A percentile compares a stretch with the other conserved stretches of the same genome.
Conservation (phyloP, 2,329 filamentous ascomycete genomes). For the Clonostachys solani region DNA sequence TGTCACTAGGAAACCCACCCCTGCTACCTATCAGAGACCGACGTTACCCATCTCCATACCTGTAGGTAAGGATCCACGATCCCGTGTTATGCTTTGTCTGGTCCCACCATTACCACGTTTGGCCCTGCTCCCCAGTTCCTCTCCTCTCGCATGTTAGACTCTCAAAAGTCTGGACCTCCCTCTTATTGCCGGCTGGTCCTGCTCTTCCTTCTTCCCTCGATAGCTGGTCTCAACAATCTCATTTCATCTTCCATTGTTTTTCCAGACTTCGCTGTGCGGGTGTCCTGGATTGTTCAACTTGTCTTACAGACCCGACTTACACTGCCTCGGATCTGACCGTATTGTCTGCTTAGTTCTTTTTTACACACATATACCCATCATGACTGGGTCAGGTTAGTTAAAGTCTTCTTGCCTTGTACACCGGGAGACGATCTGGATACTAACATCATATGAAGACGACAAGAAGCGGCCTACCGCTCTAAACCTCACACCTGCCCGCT, state of each 20-base stretch:
- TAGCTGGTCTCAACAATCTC: conserved; percentile 49
- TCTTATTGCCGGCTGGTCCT: conserved; percentile 30
- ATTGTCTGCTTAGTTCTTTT: conserved; percentile 5
- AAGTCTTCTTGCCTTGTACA: not conserved
- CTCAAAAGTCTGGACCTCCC: conserved; percentile 45
- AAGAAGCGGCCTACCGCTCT: conserved; percentile 54
- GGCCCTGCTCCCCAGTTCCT: no score
- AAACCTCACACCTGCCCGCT: conserved; percentile 44
- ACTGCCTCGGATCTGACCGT: not conserved
- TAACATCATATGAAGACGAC: conserved; percentile 34
- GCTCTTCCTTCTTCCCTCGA: conserved; percentile 33
- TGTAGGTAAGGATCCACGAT: conserved; percentile 15
- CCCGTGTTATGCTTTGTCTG: conserved; percentile 12
- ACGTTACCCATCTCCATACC: conserved; percentile 9
- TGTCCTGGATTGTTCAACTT: no score
- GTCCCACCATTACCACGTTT: no score
- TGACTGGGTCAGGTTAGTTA: conserved; percentile 34
- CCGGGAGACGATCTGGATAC: conserved; percentile 1
- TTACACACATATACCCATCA: conserved; percentile 14
- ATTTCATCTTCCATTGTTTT: conserved; percentile 18
- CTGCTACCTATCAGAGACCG: conserved; percentile 18
- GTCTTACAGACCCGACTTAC: not conserved
- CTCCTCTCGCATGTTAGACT: conserved; percentile 10
- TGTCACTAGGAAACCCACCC: conserved; percentile 1
- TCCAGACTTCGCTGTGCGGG: not conserved